Base-by-base conservation (phyloP, 148 eudicot species). In the Fallopia convolvulus region DNA sequence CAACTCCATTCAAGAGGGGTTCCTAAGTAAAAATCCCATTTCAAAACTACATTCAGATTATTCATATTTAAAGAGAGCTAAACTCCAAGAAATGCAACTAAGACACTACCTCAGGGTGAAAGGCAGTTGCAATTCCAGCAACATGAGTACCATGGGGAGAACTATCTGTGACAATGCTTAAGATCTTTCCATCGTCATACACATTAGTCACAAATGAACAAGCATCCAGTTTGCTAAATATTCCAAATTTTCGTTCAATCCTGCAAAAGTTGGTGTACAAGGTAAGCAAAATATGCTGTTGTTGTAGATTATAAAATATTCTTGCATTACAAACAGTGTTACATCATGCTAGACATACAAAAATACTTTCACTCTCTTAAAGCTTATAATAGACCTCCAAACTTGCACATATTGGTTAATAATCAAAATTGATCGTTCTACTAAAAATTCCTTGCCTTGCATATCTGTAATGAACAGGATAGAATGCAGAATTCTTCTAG, bases 101-200 rank as follows among this genome's bases (percentile, higher is more conserved):
- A 13, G 55, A 30, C 77, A 74, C 71, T 80, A 95, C 99, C 97
- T 92, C 77, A 13, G 97, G 89, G 82, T 95, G 92, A 85, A 88
- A 92, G 79, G 99, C 97, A 79, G 93, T 83, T 75, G 99, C 91
- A 78, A 95, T 95, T 32, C 99, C 99, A 83, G 97, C 92, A 83
- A 95, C 99, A 82, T 95, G 99, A 81, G 99, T 95, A 79, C 97
- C 99, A 84, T 95, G 99, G 20, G 99, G 93, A 44, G 99, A 95
- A 83, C 97, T 52, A 84, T 95, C 99, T 74, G 99, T 95, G 58
- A 95, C 99, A 72, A 95, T 86, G 78, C 99, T 95, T 84, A 95
- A 85, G 77, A 91, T 79, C 55, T 91, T 95, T 79, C 99, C 99
- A 65, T 90, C 94, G 78, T 95, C 88, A 79, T 89, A 95, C 41